Evolutionary conservation across 306 rosid species (phyloP), one percentile per base, ranked within the genome.

Genomic region (Cucurbita argyrosperma): DNA sequence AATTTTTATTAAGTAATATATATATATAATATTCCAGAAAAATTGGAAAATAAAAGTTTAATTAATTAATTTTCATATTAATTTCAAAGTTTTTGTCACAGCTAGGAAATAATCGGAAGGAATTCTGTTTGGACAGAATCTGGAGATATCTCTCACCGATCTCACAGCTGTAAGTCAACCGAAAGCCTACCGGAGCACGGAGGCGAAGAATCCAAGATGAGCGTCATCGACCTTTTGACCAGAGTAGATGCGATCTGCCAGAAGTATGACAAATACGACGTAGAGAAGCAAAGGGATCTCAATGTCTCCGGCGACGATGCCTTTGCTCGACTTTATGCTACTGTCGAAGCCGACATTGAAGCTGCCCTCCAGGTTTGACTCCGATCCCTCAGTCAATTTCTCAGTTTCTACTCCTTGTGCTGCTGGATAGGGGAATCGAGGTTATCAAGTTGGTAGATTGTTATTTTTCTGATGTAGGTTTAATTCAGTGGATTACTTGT

Each of bases 231-330:
- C 71, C 83, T 95, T 72, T 83, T 95, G 64, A 95, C 99, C 35
- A 85, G 99, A 81, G 99, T 95, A 3, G 99, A 95, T 21, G 81
- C 96, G 85, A 91, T 95, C 79, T 95, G 99, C 84, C 88, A 88
- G 79, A 95, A 91, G 82, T 95, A 89, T 82, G 99, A 95, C 79
- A 86, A 82, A 76, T 95, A 95, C 80, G 99, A 95, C 72, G 78
- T 91, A 75, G 92, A 95, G 5, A 91, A 84, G 88, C 89, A 88
- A 71, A 84, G 83, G 54, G 95, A 89, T 55, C 59, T 88, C 77
- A 95, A 95, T 73, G 43, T 95, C 86, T 74, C 97, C 61, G 99
- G 97, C 78, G 99, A 83, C 63, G 99, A 95, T 78, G 96, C 99
- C 80, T 95, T 95, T 13, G 96, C 92, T 75, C 86, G 96, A 26